A percentile compares a stretch with the other conserved stretches of the same genome.
Evolutionary conservation across 2,329 filamentous ascomycete genomes (phyloP).

Genomic region (Colletotrichum phormii): DNA sequence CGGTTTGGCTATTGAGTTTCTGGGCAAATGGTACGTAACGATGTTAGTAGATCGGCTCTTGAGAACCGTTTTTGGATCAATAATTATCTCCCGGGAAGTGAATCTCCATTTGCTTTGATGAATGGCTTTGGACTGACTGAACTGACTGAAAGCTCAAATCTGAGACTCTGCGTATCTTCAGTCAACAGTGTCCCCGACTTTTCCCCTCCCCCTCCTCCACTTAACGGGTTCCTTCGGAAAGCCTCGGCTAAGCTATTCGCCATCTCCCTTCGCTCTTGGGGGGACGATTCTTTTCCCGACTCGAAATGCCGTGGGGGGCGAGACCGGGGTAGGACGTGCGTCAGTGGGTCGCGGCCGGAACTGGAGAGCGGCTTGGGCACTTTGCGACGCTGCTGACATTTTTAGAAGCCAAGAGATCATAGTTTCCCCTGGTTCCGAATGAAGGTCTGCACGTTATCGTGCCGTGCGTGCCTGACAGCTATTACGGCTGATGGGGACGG

Average conservation of each 20-base stretch:
- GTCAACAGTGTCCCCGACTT: background rate
- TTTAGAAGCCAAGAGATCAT: background rate
- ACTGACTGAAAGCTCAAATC: background rate
- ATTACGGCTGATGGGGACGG: background rate
- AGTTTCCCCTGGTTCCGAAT: background rate
- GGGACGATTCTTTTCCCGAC: constrained; percentile 18
- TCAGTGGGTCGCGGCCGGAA: background rate
- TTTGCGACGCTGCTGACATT: background rate
- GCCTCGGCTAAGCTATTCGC: background rate
- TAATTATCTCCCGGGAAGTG: background rate
- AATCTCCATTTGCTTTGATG: background rate
- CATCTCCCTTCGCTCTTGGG: background rate
- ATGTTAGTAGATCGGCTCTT: background rate
- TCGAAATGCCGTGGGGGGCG: background rate
- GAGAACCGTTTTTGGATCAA: background rate
- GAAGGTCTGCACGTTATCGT: background rate
- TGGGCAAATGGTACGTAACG: background rate
- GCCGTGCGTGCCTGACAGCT: background rate
- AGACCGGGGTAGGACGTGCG: background rate
- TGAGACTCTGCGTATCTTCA: background rate
- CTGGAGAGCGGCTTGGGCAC: background rate
- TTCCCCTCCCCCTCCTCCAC: background rate
- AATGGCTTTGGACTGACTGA: background rate
- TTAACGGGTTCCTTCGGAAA: constrained; percentile 9
- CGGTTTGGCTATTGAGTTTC: background rate